These are phyloP conservation scores for Coprinopsis sp. DNA, from an alignment of 768 basidiomycete genomes.

Conservation along the genomic window DNA sequence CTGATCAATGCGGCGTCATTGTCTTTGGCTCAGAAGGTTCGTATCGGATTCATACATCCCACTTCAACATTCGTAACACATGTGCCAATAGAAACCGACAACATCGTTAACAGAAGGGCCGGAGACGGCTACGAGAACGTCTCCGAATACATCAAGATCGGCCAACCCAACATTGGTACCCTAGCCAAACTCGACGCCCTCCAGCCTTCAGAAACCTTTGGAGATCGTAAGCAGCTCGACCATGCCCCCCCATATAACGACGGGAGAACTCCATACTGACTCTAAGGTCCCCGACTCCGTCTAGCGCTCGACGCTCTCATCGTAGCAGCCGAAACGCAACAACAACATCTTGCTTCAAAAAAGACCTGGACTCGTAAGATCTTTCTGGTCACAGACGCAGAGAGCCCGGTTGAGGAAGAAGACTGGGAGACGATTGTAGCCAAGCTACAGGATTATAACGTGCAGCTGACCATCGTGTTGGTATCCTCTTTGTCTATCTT, in stretches of 20 bases:
- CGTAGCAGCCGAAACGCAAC: conserved; percentile 80
- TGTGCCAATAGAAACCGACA: conserved; percentile 50
- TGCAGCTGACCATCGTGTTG: conserved; percentile 71
- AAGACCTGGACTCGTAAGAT: conserved; percentile 84
- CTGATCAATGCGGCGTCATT: conserved; percentile 89
- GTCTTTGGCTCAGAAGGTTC: conserved; percentile 78
- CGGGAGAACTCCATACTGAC: no score
- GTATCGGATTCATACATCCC: neutral
- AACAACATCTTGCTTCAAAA: conserved; percentile 60
- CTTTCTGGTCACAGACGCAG: conserved; percentile 81
- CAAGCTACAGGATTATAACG: conserved; percentile 56
- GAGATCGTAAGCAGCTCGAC: conserved; percentile 54
- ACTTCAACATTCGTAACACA: conserved; percentile 3
- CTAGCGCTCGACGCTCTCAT: conserved; percentile 84
- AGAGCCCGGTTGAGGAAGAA: conserved; percentile 65
- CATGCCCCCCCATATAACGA: neutral
- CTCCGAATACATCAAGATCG: conserved; percentile 63
- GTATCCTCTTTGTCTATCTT: conserved; percentile 12
- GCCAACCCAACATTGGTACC: conserved; percentile 58
- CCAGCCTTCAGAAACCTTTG: conserved; percentile 47
- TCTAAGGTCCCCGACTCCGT: no score
- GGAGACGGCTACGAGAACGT: conserved; percentile 70
- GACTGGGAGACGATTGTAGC: conserved; percentile 67
- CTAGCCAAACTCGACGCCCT: conserved; percentile 63
- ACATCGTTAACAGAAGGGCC: conserved; percentile 52